Percentiles rank a stretch among this genome's conserved stretches.
Evolutionary conservation across 164 flowering plant species (phyloP).

Genomic region (Stephania japonica): DNA sequence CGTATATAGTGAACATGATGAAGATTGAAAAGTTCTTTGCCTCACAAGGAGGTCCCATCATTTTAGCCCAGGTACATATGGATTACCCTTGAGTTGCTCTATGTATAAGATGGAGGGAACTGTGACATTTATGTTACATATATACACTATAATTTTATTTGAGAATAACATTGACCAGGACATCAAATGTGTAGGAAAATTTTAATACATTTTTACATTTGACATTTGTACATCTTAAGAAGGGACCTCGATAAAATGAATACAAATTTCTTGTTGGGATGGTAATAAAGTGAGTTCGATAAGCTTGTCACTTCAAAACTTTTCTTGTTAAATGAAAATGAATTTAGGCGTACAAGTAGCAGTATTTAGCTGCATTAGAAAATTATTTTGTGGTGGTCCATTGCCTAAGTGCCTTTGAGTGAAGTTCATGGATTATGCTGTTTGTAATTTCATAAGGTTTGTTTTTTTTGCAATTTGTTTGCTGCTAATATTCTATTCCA

Average conservation of each 20-base stretch:
- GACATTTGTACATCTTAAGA: not conserved
- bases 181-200: not conserved
- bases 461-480: not conserved
- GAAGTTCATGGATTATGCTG: not conserved
- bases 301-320: too few relatives aligned
- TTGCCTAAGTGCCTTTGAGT: not conserved
- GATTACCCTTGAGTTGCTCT: not conserved
- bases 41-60: slow-evolving; percentile 97
- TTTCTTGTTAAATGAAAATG: too few relatives aligned
- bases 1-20: slow-evolving; percentile 75
- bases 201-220: not conserved
- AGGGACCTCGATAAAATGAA: not conserved
- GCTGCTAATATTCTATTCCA: not conserved
- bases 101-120: not conserved
- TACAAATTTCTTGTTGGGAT: too few relatives aligned
- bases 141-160: too few relatives aligned
- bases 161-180: not conserved
- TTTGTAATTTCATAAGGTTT: not conserved
- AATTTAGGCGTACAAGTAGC: too few relatives aligned
- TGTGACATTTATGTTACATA: not conserved
- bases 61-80: slow-evolving; percentile 83
- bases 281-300: too few relatives aligned
- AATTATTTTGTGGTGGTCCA: not conserved
- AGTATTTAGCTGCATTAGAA: not conserved
- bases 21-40: slow-evolving; percentile 88